A percentile compares a stretch with the other conserved stretches of the same genome.
These are phyloP conservation scores for Tricholoma flavovirens DNA, from an alignment of 768 basidiomycete species.

Conservation along the genomic window DNA sequence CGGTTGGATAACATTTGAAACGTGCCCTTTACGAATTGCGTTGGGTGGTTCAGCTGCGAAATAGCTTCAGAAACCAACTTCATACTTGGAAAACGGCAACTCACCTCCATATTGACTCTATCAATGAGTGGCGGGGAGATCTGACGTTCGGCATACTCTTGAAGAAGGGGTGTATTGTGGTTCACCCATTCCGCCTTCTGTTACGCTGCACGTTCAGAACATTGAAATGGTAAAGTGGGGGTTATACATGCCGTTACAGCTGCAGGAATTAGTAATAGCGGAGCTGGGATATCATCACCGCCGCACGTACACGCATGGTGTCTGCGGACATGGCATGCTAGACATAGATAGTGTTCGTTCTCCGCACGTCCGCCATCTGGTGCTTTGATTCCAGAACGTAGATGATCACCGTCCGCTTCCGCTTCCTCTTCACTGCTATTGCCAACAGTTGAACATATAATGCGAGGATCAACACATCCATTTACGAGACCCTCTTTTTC, in stretches of 20 bases:
- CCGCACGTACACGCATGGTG: not conserved
- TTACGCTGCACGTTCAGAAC: not conserved
- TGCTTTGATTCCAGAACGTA: not conserved
- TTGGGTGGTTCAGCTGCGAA: conserved; percentile 10
- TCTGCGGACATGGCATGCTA: not conserved
- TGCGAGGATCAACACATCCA: not conserved
- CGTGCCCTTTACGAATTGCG: conserved; percentile 10
- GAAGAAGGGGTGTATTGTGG: conserved; percentile 7
- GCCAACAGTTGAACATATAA: not conserved
- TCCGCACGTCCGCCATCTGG: not conserved
- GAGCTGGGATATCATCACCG: not conserved
- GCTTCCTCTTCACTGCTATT: not conserved
- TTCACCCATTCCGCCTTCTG: conserved; percentile 2
- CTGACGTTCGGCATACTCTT: conserved; percentile 11
- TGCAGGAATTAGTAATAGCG: not conserved
- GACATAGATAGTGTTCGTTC: not conserved
- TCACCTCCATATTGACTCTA: conserved; percentile 8
- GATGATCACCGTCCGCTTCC: not conserved
- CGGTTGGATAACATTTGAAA: conserved; percentile 12
- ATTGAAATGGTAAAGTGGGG: not conserved
- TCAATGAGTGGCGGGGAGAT: conserved; percentile 6
- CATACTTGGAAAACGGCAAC: not conserved
- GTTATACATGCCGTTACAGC: not conserved
- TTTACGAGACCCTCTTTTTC: not conserved
- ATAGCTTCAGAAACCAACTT: too few species aligned